Percentiles rank a stretch among this genome's conserved stretches.
Conservation (phyloP, 164 flowering plant species). For the Vitis riparia region DNA sequence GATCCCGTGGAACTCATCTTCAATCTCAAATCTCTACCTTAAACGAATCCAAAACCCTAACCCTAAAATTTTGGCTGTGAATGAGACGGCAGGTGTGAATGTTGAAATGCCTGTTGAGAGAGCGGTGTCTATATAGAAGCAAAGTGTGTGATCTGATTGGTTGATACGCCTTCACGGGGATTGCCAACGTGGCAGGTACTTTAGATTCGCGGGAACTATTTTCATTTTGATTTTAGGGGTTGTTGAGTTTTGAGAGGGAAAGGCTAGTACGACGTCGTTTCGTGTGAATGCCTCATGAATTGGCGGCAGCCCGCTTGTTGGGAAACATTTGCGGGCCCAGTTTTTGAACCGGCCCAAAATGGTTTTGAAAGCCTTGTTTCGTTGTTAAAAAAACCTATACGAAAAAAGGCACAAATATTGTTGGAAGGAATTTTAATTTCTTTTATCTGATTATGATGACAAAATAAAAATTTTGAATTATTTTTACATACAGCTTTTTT, state of each 20-base stretch:
- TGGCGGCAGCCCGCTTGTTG: too few relatives aligned
- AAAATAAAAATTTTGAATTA: too few relatives aligned
- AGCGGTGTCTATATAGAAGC: slow-evolving; percentile 14
- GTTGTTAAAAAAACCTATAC: too few relatives aligned
- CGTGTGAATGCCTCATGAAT: too few relatives aligned
- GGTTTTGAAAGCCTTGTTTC: too few relatives aligned
- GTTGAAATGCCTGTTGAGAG: background rate
- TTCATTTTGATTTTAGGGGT: background rate
- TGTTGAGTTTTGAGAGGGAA: background rate
- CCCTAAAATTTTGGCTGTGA: slow-evolving; percentile 5
- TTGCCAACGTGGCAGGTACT: slow-evolving; percentile 36
- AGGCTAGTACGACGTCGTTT: too few relatives aligned
- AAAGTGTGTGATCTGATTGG: slow-evolving; percentile 21
- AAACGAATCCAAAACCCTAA: slow-evolving; percentile 10
- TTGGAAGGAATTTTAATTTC: too few relatives aligned
- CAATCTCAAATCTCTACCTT: background rate
- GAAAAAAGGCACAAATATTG: too few relatives aligned
- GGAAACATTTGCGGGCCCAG: too few relatives aligned
- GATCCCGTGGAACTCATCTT: slow-evolving; percentile 35
- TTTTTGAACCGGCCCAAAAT: too few relatives aligned
- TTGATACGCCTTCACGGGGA: slow-evolving; percentile 14
- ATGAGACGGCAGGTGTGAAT: background rate
- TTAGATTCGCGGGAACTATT: slow-evolving; percentile 15
- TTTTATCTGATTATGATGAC: too few relatives aligned
- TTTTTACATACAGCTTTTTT: too few relatives aligned